phyloP scores from a whole-genome alignment of 2,329 filamentous ascomycete genomes.

The Fusarium sublunatum region DNA sequence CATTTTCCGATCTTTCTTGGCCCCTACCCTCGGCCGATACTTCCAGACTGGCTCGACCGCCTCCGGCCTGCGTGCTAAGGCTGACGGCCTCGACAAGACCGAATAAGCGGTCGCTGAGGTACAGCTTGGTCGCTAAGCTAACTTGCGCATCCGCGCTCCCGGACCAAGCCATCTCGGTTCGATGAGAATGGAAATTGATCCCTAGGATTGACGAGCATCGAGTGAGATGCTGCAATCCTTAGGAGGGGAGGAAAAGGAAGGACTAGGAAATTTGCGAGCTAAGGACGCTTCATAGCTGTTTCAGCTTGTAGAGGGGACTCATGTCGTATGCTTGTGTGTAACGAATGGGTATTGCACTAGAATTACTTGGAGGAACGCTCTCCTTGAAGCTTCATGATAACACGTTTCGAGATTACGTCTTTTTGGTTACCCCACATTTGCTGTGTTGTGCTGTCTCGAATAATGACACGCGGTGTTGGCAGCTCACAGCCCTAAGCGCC shows the following conservation, averaged over 20 bases:
- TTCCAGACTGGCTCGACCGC: constrained; percentile 82
- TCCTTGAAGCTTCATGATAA: constrained; percentile 44
- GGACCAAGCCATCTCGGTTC: constrained; percentile 41
- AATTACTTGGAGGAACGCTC: constrained; percentile 43
- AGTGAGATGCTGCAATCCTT: constrained; percentile 18
- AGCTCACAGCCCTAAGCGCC: not conserved
- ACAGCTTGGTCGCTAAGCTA: constrained; percentile 46
- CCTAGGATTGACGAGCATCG: constrained; percentile 24
- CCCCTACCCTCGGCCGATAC: constrained; percentile 92
- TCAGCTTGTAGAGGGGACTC: constrained; percentile 22
- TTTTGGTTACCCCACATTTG: constrained; percentile 30
- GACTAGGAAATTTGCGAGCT: constrained; percentile 15
- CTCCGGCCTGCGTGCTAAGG: constrained; percentile 88
- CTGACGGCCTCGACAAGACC: constrained; percentile 78
- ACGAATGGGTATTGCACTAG: constrained; percentile 39
- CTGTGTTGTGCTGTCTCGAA: not conserved
- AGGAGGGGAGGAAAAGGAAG: constrained; percentile 30
- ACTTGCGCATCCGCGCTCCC: constrained; percentile 36
- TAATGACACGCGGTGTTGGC: too few species aligned
- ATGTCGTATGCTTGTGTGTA: constrained; percentile 40
- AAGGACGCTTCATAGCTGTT: constrained; percentile 24
- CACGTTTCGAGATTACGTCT: constrained; percentile 41
- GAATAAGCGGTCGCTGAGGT: constrained; percentile 61
- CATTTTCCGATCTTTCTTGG: constrained; percentile 95
- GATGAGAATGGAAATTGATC: constrained; percentile 31